These are phyloP conservation scores for Neurospora sp. DNA, from an alignment of 495 filamentous ascomycete species.

Conservation along the genomic window DNA sequence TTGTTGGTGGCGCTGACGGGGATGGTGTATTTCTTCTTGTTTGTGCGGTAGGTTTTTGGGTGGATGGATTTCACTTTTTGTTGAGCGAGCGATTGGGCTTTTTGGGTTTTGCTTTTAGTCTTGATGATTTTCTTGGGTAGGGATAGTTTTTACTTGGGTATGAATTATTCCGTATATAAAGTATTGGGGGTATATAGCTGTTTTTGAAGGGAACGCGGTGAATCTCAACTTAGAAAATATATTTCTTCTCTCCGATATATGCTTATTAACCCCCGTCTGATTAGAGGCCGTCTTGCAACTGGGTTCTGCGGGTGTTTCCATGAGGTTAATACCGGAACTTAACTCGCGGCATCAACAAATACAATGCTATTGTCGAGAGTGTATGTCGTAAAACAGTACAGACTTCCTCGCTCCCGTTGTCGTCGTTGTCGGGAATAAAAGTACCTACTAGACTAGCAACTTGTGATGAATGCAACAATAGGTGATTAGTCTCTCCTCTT, in stretches of 20 bases:
- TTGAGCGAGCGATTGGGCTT: background rate
- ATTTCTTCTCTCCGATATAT: too few species aligned
- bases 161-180: background rate
- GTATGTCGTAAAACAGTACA: background rate
- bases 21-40: background rate
- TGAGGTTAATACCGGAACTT: too few species aligned
- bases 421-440: background rate
- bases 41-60: background rate
- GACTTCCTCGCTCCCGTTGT: background rate
- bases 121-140: background rate
- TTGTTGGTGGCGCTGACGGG: background rate
- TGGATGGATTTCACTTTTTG: background rate
- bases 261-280: too few species aligned
- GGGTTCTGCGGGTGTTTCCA: too few species aligned
- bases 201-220: background rate
- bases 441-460: background rate
- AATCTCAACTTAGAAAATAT: background rate
- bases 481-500: background rate
- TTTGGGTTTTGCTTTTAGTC: background rate
- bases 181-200: background rate
- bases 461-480: background rate
- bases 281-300: too few species aligned
- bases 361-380: too few species aligned
- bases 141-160: background rate
- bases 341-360: too few species aligned